Evolutionary conservation across 1,284 basidiomycete genomes (phyloP).

Genomic region (Papiliotrema fonsecae): DNA sequence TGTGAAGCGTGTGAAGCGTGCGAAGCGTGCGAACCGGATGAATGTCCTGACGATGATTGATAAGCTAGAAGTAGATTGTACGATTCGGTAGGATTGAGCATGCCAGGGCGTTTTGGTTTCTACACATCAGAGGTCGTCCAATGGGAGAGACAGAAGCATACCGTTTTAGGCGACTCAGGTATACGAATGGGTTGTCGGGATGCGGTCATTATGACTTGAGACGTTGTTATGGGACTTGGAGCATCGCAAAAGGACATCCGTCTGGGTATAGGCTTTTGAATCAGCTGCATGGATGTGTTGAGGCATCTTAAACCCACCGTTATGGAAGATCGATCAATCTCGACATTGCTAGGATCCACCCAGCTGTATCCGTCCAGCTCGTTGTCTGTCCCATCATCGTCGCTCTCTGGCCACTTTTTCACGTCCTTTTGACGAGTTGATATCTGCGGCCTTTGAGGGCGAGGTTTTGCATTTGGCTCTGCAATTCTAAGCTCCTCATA

Average conservation of each 20-base stretch:
- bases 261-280: not conserved
- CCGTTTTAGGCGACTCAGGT: not conserved
- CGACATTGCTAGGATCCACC: constrained; percentile 9
- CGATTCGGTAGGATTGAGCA: constrained; percentile 17
- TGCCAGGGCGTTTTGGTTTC: not conserved
- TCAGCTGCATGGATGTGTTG: not conserved
- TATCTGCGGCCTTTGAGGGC: not conserved
- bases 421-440: not conserved
- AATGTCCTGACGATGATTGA: constrained; percentile 17
- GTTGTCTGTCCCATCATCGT: constrained; percentile 19
- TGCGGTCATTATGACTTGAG: not conserved
- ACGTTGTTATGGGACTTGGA: not conserved
- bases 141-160: not conserved
- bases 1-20: constrained; percentile 1
- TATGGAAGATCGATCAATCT: not conserved
- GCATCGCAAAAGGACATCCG: not conserved
- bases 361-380: constrained; percentile 28
- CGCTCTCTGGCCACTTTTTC: constrained; percentile 10
- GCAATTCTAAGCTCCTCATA: not conserved
- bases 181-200: not conserved
- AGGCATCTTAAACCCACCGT: not conserved
- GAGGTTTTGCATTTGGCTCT: not conserved
- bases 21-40: not conserved
- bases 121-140: not conserved
- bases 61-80: constrained; percentile 32